phyloP scores from a whole-genome alignment of 352 stramenopile genomes.

The Globisporangium heterothallicum region DNA sequence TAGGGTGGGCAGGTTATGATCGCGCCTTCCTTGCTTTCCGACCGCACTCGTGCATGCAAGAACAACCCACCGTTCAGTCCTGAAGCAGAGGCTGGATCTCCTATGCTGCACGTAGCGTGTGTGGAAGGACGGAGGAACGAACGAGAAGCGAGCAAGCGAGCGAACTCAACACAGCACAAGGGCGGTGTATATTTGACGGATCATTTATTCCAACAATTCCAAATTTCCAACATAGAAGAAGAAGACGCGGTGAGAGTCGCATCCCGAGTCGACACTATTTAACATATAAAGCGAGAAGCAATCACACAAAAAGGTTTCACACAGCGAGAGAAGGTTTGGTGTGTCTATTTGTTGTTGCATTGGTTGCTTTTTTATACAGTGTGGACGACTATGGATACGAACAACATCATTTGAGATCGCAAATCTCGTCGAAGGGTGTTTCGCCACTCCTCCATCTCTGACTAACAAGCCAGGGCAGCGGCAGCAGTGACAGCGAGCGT shows the following conservation, averaged over 20 bases:
- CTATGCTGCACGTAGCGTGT: too few species aligned
- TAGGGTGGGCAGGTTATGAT: constrained; percentile 14
- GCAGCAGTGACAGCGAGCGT: constrained; percentile 22
- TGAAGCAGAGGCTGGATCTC: too few species aligned
- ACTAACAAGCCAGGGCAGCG: constrained; percentile 7
- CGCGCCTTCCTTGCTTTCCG: neutral
- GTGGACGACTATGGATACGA: too few species aligned
- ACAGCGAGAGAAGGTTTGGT: neutral
- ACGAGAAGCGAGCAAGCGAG: constrained; percentile 1
- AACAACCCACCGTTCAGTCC: neutral
- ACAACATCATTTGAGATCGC: neutral
- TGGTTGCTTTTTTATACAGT: neutral
- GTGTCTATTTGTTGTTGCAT: neutral
- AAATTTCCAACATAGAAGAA: constrained; percentile 8
- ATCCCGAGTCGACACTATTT: constrained; percentile 4
- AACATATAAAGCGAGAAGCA: neutral
- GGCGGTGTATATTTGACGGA: constrained; percentile 9
- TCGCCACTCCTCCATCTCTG: too few species aligned
- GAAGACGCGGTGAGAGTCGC: neutral
- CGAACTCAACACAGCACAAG: constrained; percentile 5
- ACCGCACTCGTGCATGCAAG: neutral
- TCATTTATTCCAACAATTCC: neutral
- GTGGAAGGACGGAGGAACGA: neutral
- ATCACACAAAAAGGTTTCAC: neutral
- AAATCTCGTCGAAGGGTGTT: too few species aligned